Conservation (phyloP, 2,329 filamentous ascomycete species). For the Apiospora pterosperma region DNA sequence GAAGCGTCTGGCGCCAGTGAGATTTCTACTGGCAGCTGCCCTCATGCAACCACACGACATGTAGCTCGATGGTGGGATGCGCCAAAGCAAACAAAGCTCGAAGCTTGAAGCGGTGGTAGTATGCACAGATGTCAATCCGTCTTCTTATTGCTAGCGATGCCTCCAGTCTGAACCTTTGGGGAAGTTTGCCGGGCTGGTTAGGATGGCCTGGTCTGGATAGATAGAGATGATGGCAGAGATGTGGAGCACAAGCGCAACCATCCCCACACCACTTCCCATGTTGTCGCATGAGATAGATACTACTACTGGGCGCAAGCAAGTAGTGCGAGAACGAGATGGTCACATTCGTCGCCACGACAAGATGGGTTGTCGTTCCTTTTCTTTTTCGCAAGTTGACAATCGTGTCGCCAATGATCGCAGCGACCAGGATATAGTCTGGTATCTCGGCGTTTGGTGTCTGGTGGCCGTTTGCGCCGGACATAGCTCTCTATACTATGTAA, state of each 20-base stretch:
- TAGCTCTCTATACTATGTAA: not conserved
- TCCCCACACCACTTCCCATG: not conserved
- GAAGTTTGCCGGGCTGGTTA: not conserved
- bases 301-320: not conserved
- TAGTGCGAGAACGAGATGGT: not conserved
- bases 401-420: not conserved
- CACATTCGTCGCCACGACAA: not conserved
- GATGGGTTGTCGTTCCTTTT: not conserved
- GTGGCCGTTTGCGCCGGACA: not conserved
- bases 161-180: not conserved
- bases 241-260: not conserved
- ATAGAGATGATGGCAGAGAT: constrained; percentile 3
- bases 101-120: not conserved
- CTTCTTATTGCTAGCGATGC: constrained; percentile 1
- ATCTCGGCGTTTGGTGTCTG: not conserved
- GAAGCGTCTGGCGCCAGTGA: not conserved
- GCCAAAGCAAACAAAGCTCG: constrained; percentile 2
- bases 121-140: not conserved
- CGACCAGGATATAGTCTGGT: not conserved
- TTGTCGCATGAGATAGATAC: not conserved
- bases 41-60: not conserved
- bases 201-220: not conserved
- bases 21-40: constrained; percentile 1
- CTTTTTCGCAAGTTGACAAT: not conserved
- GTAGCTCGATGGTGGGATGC: constrained; percentile 1